Evolutionary conservation across 1,139 yeast species (phyloP).

Genomic region (Candida albicans): DNA sequence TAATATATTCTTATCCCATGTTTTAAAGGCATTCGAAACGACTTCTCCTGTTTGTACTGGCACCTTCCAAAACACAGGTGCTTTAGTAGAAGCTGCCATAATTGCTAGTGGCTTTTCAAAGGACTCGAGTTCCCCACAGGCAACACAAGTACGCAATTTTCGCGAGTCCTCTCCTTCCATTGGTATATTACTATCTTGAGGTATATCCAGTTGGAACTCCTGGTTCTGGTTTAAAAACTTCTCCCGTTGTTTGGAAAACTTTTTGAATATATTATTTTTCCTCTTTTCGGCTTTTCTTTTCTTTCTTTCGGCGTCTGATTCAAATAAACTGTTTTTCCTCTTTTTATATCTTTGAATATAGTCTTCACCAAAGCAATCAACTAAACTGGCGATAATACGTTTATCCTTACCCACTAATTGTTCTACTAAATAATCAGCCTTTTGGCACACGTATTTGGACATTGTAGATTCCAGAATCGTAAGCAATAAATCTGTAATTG

Average conservation of each 20-base stretch:
- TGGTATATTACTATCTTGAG: slow-evolving; percentile 9
- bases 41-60: slow-evolving; percentile 26
- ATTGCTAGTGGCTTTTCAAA: slow-evolving; percentile 51
- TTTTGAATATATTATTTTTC: slow-evolving; percentile 39
- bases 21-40: slow-evolving; percentile 24
- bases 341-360: slow-evolving; percentile 44
- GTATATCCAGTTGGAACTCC: slow-evolving; percentile 16
- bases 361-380: slow-evolving; percentile 58
- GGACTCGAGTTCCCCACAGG: slow-evolving; percentile 63
- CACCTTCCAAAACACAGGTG: slow-evolving; percentile 49
- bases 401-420: slow-evolving; percentile 48
- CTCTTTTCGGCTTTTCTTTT: slow-evolving; percentile 41
- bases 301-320: slow-evolving; percentile 45
- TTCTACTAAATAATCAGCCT: slow-evolving; percentile 59
- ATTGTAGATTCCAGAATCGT: slow-evolving; percentile 51
- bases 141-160: slow-evolving; percentile 49
- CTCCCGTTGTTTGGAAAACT: slow-evolving; percentile 43
- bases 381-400: slow-evolving; percentile 49
- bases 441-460: slow-evolving; percentile 47
- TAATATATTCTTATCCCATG: slow-evolving; percentile 19
- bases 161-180: slow-evolving; percentile 10
- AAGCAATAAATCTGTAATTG: slow-evolving; percentile 56
- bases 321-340: slow-evolving; percentile 25
- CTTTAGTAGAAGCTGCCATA: slow-evolving; percentile 40
- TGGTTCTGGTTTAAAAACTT: slow-evolving; percentile 35